Conservation (phyloP, 2,329 filamentous ascomycete genomes). For the Fusarium sp. region DNA sequence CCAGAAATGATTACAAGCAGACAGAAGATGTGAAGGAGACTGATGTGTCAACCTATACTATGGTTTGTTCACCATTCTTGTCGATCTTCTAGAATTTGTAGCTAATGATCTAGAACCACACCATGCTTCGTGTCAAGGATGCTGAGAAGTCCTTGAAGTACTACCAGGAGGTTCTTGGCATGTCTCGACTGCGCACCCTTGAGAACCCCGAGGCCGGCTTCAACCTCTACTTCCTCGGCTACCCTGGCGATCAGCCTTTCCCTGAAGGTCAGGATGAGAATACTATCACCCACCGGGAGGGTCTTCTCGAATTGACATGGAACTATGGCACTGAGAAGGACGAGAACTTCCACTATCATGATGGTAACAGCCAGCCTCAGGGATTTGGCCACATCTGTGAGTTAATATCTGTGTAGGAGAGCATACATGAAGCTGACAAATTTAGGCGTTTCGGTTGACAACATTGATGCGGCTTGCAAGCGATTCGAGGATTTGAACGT, state of each 20-base stretch:
- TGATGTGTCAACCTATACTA: conserved; percentile 78
- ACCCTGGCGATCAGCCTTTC: conserved; percentile 66
- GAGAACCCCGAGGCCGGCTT: conserved; percentile 79
- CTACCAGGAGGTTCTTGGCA: conserved; percentile 88
- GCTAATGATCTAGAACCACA: conserved; percentile 72
- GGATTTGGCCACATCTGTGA: conserved; percentile 94
- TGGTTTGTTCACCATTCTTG: conserved; percentile 53
- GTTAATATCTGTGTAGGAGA: conserved; percentile 42
- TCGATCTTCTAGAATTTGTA: not conserved
- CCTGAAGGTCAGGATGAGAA: conserved; percentile 55
- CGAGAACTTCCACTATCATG: conserved; percentile 84
- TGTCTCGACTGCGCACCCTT: conserved; percentile 79
- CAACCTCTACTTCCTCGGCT: conserved; percentile 93
- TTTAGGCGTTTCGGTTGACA: conserved; percentile 83
- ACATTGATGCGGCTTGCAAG: conserved; percentile 86
- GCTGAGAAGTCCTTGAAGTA: conserved; percentile 78
- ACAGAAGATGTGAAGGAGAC: conserved; percentile 78
- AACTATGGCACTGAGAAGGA: conserved; percentile 88
- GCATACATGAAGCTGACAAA: conserved; percentile 28
- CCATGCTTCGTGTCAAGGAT: conserved; percentile 95
- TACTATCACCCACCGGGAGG: conserved; percentile 75
- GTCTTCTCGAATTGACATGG: conserved; percentile 90
- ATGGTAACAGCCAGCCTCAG: conserved; percentile 90
- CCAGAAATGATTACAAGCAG: conserved; percentile 75
- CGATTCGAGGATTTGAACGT: conserved; percentile 85